Evolutionary conservation across 2,329 filamentous ascomycete species (phyloP), one percentile per base, ranked within the genome.

Genomic region (Chaetomiaceae sp.): DNA sequence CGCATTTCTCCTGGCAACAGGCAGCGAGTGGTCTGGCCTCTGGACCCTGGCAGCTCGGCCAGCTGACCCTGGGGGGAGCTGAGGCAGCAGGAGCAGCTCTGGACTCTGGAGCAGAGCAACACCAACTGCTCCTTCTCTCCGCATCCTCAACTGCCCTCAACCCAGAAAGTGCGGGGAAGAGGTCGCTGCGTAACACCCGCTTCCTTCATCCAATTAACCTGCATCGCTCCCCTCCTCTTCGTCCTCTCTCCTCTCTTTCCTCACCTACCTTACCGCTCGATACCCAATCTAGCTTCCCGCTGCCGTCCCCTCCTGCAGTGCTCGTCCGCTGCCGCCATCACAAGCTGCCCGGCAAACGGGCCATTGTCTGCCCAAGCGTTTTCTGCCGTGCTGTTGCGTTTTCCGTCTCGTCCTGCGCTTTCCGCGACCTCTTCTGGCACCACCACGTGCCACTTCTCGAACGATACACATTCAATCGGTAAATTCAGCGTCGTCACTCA

Each of bases 131-230:
- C 45, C 38, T 47, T 37, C 54, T 43, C 25, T 23, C 47, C 38
- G 53, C 53, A 51, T 44, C 39, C 22, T 27, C 44, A 45, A 44
- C 48, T 34, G n/a, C 31, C 19, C 43, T 17, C 37, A n/a, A n/a
- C n/a, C n/a, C n/a, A n/a, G 14, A 54, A 57, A 59, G 59, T 63
- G 61, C 59, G 60, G 60, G 60, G 56, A 50, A 46, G 34, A 42
- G 36, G 29, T 37, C 40, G 37, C 52, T 51, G 48, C 34, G 55
- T 55, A 36, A 38, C 55, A 47, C 27, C 49, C 45, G 38, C 40
- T 31, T 50, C n/a, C 25, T 45, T 25, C 47, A 37, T 39, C 60
- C 60, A 62, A 62, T 62, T 61, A 62, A 46, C 50, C 60, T 42
- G 51, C 56, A 43, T 44, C 17, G 47, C 54, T 60, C 54, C 60